These are phyloP conservation scores for Amaranthus tricolor DNA, from an alignment of 179 eudicot genomes.

Conservation along the genomic window DNA sequence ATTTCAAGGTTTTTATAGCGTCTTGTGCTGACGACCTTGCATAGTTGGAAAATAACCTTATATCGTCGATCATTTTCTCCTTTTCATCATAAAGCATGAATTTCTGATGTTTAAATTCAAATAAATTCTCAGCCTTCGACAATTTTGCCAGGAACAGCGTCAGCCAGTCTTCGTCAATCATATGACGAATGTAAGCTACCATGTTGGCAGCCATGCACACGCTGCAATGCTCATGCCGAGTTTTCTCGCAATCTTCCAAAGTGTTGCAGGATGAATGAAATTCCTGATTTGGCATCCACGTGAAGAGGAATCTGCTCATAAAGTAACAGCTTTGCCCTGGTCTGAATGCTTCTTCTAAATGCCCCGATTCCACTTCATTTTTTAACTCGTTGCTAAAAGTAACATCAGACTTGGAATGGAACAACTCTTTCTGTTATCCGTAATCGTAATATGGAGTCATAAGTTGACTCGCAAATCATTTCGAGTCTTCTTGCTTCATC, in stretches of 20 bases:
- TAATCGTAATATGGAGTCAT: constrained; percentile 42
- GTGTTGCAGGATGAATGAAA: constrained; percentile 8
- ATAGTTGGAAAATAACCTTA: constrained; percentile 30
- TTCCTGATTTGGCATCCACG: constrained; percentile 39
- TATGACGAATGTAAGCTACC: constrained; percentile 57
- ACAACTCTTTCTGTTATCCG: constrained; percentile 48
- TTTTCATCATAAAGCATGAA: background rate
- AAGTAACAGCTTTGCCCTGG: constrained; percentile 63
- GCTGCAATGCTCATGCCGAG: constrained; percentile 32
- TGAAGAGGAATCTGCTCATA: constrained; percentile 67
- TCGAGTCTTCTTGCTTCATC: constrained; percentile 52
- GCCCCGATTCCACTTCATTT: constrained; percentile 20
- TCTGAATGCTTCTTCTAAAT: constrained; percentile 30
- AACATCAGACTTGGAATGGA: constrained; percentile 38
- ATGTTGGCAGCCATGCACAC: constrained; percentile 34
- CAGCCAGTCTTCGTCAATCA: constrained; percentile 93
- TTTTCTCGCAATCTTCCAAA: constrained; percentile 13
- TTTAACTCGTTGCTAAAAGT: constrained; percentile 24
- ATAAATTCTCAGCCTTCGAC: constrained; percentile 27
- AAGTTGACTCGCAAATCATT: constrained; percentile 60
- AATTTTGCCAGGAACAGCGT: constrained; percentile 70
- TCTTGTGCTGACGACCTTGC: constrained; percentile 46
- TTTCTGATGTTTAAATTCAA: constrained; percentile 21
- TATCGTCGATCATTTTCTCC: constrained; percentile 15
- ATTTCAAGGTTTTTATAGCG: constrained; percentile 62